These are phyloP conservation scores for Gossypium sturtianum DNA, from an alignment of 345 rosid genomes.

Conservation along the genomic window DNA sequence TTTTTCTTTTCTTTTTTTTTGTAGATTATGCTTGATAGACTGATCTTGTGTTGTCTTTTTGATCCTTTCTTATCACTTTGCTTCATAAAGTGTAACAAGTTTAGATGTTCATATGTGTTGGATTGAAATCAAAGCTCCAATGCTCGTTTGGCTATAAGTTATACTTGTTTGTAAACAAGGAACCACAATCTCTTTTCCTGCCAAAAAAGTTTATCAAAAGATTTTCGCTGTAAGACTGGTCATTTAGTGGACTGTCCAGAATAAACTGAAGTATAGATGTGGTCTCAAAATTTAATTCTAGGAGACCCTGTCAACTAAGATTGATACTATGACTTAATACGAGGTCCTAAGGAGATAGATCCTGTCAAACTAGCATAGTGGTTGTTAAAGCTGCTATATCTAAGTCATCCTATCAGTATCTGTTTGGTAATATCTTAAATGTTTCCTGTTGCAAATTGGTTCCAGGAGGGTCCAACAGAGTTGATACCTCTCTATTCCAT, in stretches of 20 bases:
- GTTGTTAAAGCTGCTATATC: too few species aligned
- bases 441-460: neutral
- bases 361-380: too few species aligned
- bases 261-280: neutral
- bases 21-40: neutral
- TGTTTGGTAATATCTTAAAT: neutral
- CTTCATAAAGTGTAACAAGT: neutral
- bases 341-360: neutral
- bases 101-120: neutral
- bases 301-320: neutral
- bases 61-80: neutral
- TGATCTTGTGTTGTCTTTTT: neutral
- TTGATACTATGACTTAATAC: neutral
- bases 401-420: neutral
- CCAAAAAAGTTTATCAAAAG: neutral
- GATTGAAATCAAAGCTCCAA: neutral
- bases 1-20: neutral
- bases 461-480: neutral
- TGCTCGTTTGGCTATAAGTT: neutral
- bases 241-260: neutral
- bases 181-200: neutral
- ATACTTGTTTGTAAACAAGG: neutral
- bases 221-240: neutral
- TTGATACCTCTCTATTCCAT: neutral
- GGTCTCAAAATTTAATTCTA: neutral